phyloP scores from a whole-genome alignment of 306 rosid species.

The Malus fusca region DNA sequence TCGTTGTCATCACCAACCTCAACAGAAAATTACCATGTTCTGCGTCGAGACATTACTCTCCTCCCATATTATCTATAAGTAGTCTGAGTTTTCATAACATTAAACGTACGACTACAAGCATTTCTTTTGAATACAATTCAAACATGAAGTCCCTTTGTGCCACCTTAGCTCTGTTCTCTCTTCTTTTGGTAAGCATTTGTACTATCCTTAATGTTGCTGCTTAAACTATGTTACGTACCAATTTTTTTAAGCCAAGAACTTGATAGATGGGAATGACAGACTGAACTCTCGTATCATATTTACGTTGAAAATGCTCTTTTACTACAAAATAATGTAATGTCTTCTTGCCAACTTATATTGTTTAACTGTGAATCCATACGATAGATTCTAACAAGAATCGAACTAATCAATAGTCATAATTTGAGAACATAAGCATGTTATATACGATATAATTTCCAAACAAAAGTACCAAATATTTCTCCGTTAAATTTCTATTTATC shows the following conservation, averaged over 20 bases:
- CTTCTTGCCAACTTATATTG: neutral
- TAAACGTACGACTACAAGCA: neutral
- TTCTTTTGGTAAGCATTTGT: conserved; percentile 1
- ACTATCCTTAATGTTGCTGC: neutral
- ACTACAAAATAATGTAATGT: too few species aligned
- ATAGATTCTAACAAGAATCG: neutral
- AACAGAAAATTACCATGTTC: too few species aligned
- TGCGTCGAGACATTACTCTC: neutral
- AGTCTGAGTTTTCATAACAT: neutral
- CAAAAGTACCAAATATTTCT: too few species aligned
- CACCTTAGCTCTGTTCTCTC: neutral
- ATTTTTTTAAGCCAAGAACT: neutral
- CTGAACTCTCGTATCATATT: neutral
- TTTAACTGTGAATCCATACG: too few species aligned
- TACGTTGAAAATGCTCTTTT: too few species aligned
- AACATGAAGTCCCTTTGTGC: conserved; percentile 1
- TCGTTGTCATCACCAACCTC: too few species aligned
- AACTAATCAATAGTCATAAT: neutral
- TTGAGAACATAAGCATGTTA: neutral
- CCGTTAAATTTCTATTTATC: too few species aligned
- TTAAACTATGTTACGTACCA: neutral
- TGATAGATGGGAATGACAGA: neutral
- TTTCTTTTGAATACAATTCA: neutral
- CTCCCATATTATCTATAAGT: neutral
- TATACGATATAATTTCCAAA: too few species aligned